Evolutionary conservation across 768 basidiomycete genomes (phyloP).

Genomic region (Lactifluus subvellereus): DNA sequence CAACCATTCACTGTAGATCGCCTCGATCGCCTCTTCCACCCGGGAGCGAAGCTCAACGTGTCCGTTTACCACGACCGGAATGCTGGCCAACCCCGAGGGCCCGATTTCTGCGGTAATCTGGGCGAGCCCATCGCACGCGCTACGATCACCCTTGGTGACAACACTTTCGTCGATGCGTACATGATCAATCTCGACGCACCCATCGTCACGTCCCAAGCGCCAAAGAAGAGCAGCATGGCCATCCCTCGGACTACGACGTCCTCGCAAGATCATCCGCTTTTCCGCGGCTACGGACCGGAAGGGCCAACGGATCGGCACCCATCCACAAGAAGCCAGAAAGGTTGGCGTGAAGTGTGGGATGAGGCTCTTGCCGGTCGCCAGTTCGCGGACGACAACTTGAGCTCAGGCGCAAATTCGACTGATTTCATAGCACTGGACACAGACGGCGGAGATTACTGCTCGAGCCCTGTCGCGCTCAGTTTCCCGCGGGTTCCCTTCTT

Average conservation of each 20-base stretch:
- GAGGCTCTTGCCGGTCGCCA: constrained; percentile 7
- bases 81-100: constrained; percentile 7
- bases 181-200: constrained; percentile 21
- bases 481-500: background rate
- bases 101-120: constrained; percentile 17
- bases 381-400: background rate
- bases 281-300: constrained; percentile 11
- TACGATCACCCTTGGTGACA: constrained; percentile 21
- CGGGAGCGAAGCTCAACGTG: constrained; percentile 17
- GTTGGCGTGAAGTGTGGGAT: constrained; percentile 19
- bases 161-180: constrained; percentile 15
- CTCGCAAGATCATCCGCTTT: constrained; percentile 22
- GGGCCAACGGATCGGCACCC: background rate
- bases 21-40: constrained; percentile 11
- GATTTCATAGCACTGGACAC: background rate
- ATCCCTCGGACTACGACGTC: background rate
- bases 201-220: background rate
- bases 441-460: background rate
- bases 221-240: constrained; percentile 3
- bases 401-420: background rate
- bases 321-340: background rate
- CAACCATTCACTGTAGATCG: constrained; percentile 20
- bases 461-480: background rate
- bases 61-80: constrained; percentile 19
- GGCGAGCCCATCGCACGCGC: constrained; percentile 18